Percentiles rank a stretch among this genome's conserved stretches.
Evolutionary conservation across 805 yeast genomes (phyloP).

Genomic region (Debaryomyces tyrocola): DNA sequence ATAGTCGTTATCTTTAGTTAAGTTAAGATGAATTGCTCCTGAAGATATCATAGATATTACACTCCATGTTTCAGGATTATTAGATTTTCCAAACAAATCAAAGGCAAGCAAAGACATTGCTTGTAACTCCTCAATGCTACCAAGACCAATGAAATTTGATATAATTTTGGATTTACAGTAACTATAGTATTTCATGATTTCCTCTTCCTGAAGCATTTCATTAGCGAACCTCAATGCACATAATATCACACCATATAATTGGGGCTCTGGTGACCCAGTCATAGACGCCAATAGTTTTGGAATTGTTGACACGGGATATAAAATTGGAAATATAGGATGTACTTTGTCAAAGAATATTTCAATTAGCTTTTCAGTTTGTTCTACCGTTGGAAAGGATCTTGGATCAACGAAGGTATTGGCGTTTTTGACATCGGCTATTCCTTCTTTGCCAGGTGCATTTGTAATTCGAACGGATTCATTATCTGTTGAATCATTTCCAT

Average conservation of each 20-base stretch:
- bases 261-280: constrained; percentile 2
- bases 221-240: constrained; percentile 6
- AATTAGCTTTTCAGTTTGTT: constrained; percentile 5
- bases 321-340: constrained; percentile 13
- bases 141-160: constrained; percentile 11
- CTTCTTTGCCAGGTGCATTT: too few species aligned
- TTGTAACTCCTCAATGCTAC: constrained; percentile 9
- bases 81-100: constrained; percentile 11
- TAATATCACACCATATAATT: constrained; percentile 10
- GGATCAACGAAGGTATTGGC: too few species aligned
- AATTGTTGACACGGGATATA: constrained; percentile 11
- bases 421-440: too few species aligned
- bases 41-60: constrained; percentile 13
- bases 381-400: constrained; percentile 5
- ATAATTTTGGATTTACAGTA: constrained; percentile 9
- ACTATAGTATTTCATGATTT: constrained; percentile 5
- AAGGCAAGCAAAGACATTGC: constrained; percentile 15
- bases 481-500: too few species aligned
- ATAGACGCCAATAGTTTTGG: constrained; percentile 2
- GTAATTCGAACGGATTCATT: too few species aligned
- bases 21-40: constrained; percentile 15
- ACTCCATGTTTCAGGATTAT: constrained; percentile 16
- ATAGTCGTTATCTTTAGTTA: constrained; percentile 3
- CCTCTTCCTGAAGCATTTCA: constrained; percentile 2
- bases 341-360: constrained; percentile 11